A percentile compares a stretch with the other conserved stretches of the same genome.
Evolutionary conservation across 805 yeast species (phyloP).

Genomic region (Zygoascus bituminiphila): DNA sequence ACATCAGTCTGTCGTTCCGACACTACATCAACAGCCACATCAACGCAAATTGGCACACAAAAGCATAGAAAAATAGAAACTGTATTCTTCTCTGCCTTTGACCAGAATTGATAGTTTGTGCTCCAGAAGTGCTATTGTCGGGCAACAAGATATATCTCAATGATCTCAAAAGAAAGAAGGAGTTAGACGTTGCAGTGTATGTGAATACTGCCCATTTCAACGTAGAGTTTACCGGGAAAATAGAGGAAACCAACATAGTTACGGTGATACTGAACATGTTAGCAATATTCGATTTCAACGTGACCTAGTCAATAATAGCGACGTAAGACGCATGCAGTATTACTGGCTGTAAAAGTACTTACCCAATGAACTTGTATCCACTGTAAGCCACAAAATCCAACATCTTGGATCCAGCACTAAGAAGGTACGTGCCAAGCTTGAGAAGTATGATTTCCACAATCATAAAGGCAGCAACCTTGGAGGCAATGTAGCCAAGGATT

Average conservation of each 20-base stretch:
- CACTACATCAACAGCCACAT: conserved; percentile 56
- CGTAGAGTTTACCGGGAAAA: conserved; percentile 24
- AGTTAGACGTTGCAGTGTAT: conserved; percentile 49
- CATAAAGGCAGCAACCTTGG: conserved; percentile 78
- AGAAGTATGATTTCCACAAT: conserved; percentile 66
- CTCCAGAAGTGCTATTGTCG: conserved; percentile 41
- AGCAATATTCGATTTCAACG: conserved; percentile 8
- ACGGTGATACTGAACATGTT: conserved; percentile 21
- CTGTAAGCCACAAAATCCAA: conserved; percentile 84
- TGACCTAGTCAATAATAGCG: conserved; percentile 31
- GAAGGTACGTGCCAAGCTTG: conserved; percentile 73
- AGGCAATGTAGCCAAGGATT: conserved; percentile 75
- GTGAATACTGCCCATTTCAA: conserved; percentile 44
- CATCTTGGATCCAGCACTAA: conserved; percentile 59
- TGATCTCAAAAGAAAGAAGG: conserved; percentile 41
- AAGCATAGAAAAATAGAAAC: conserved; percentile 76
- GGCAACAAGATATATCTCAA: conserved; percentile 63
- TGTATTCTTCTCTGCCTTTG: conserved; percentile 78
- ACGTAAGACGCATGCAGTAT: conserved; percentile 42
- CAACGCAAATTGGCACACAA: conserved; percentile 65
- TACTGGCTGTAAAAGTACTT: conserved; percentile 34
- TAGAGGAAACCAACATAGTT: conserved; percentile 28
- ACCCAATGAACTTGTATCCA: conserved; percentile 88
- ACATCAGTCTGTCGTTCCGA: too few relatives aligned
- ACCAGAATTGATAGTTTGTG: conserved; percentile 44